Evolutionary conservation across 2,329 filamentous ascomycete genomes (phyloP).

Genomic region (Colletotrichum siamense): DNA sequence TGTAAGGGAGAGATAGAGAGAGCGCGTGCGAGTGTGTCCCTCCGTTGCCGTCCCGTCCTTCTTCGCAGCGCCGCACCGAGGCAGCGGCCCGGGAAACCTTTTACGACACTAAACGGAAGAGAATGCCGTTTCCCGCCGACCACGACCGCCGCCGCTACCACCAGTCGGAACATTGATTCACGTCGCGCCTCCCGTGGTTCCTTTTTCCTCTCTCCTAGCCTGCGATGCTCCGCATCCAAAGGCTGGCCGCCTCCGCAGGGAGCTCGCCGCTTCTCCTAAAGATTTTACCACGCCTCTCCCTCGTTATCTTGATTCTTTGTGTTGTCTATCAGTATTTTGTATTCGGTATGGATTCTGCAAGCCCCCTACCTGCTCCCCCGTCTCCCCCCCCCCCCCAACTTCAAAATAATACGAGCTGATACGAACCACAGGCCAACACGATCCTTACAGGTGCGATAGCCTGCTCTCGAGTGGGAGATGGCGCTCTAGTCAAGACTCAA

Average conservation of each 20-base stretch:
- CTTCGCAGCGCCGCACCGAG: not conserved
- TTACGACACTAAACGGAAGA: not conserved
- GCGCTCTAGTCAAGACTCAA: conserved; percentile 36
- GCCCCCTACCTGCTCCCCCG: not conserved
- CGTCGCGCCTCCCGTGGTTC: not conserved
- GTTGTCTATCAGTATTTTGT: conserved; percentile 18
- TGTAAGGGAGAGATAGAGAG: not conserved
- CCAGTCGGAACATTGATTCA: conserved; percentile 2
- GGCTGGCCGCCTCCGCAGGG: conserved; percentile 9
- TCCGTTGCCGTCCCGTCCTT: not conserved
- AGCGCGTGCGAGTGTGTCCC: not conserved
- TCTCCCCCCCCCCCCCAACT: not conserved
- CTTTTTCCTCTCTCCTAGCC: not conserved
- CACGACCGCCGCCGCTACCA: not conserved
- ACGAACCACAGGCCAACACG: conserved; percentile 27
- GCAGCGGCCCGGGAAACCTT: not conserved
- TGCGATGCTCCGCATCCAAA: conserved; percentile 8
- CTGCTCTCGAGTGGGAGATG: conserved; percentile 58
- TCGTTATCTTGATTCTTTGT: conserved; percentile 12
- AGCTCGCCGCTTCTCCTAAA: conserved; percentile 1
- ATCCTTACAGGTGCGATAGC: conserved; percentile 59
- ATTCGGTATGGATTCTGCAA: not conserved
- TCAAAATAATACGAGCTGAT: not conserved
- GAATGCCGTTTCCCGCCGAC: conserved; percentile 10
- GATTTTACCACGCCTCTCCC: conserved; percentile 1